phyloP scores from a whole-genome alignment of 208 protist genomes.

The Acanthamoeba lenticulata region DNA sequence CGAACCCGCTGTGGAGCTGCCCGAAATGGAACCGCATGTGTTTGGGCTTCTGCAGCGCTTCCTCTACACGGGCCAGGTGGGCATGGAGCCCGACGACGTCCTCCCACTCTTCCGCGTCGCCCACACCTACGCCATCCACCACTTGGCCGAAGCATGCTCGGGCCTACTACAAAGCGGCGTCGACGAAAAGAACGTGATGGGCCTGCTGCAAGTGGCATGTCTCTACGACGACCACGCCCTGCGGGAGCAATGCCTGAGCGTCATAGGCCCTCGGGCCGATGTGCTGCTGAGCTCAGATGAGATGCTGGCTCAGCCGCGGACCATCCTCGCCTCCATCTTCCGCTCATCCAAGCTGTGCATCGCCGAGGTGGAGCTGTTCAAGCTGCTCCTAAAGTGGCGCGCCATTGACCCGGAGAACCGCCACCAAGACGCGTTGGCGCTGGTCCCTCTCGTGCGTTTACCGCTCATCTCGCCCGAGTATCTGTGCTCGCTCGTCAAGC shows the following conservation, averaged over 20 bases:
- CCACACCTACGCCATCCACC: not conserved
- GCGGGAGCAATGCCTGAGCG: not conserved
- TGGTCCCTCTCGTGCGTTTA: not conserved
- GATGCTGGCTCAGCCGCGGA: not conserved
- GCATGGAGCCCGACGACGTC: not conserved
- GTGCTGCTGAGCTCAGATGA: not conserved
- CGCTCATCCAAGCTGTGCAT: not conserved
- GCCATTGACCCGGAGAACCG: not conserved
- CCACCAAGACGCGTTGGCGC: not conserved
- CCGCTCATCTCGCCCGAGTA: constrained; percentile 3
- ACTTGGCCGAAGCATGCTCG: not conserved
- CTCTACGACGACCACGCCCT: constrained; percentile 6
- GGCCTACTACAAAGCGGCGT: not conserved
- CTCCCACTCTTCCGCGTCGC: not conserved
- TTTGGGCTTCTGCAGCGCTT: not conserved
- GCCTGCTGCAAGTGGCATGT: not conserved
- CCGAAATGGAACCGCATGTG: not conserved
- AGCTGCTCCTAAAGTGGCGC: not conserved
- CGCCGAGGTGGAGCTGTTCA: not conserved
- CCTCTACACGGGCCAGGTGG: not conserved
- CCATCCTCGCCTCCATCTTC: not conserved
- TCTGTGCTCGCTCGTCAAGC: not conserved
- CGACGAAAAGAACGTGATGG: not conserved
- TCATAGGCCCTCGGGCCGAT: not conserved
- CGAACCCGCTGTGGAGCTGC: not conserved